Conservation (phyloP, 176 grass and related monocot genomes). For the Aegilops longissima region DNA sequence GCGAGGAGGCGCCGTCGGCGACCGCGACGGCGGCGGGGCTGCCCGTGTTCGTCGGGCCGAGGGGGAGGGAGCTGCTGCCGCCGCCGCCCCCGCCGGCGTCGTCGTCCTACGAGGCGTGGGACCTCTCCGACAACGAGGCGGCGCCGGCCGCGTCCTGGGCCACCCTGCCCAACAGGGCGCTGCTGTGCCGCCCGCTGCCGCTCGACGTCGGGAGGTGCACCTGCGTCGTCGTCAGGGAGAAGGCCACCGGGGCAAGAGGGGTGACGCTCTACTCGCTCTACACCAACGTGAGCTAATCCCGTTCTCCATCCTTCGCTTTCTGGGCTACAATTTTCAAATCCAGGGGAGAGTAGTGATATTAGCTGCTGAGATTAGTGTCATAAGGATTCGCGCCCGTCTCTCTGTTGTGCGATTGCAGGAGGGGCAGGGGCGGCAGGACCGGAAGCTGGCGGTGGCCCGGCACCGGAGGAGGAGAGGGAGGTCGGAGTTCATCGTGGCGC, state of each 20-base stretch:
- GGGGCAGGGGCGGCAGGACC: slow-evolving; percentile 80
- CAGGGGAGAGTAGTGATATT: neutral
- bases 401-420: slow-evolving; percentile 43
- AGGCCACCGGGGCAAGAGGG: slow-evolving; percentile 44
- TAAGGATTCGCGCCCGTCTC: too few relatives aligned
- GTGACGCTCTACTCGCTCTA: slow-evolving; percentile 83
- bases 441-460: slow-evolving; percentile 85
- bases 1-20: neutral
- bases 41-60: slow-evolving; percentile 23
- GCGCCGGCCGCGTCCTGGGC: slow-evolving; percentile 89
- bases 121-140: slow-evolving; percentile 85
- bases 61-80: slow-evolving; percentile 52
- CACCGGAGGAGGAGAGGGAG: slow-evolving; percentile 69
- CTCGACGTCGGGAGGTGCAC: slow-evolving; percentile 88
- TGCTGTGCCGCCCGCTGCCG: slow-evolving; percentile 79
- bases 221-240: slow-evolving; percentile 82
- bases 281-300: slow-evolving; percentile 63
- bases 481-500: slow-evolving; percentile 79
- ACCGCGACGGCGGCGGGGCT: neutral
- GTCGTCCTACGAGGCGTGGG: slow-evolving; percentile 79
- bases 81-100: slow-evolving; percentile 36
- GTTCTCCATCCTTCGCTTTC: neutral
- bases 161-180: slow-evolving; percentile 86
- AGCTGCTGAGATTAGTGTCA: neutral
- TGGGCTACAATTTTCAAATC: neutral